Evolutionary conservation across 305 asterid genomes (phyloP).

Genomic region (Solanum hybrid): DNA sequence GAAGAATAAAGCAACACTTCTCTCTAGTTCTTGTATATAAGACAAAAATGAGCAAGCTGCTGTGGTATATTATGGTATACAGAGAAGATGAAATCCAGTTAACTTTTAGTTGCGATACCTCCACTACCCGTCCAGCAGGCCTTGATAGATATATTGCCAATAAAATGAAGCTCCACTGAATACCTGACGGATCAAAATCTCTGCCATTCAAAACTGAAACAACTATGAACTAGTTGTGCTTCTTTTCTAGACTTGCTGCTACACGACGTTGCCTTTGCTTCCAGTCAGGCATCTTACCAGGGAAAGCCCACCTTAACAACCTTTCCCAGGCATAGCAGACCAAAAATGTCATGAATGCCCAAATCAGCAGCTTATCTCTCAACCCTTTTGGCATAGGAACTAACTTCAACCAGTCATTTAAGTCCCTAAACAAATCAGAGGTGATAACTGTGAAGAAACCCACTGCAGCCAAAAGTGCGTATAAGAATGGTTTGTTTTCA

Average conservation of each 20-base stretch:
- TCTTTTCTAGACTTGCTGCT: constrained; percentile 49
- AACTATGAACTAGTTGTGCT: constrained; percentile 21
- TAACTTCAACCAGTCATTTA: constrained; percentile 77
- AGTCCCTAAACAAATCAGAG: constrained; percentile 71
- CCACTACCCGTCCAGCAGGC: background rate
- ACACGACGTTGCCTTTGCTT: constrained; percentile 59
- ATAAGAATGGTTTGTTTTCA: constrained; percentile 63
- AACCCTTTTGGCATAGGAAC: constrained; percentile 72
- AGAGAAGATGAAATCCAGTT: background rate
- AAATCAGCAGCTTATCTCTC: constrained; percentile 75
- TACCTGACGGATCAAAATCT: background rate
- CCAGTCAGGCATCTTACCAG: constrained; percentile 95
- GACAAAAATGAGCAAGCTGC: background rate
- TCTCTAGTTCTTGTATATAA: background rate
- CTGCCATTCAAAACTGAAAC: background rate
- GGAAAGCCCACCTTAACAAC: constrained; percentile 83
- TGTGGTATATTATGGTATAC: background rate
- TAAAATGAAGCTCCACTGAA: background rate
- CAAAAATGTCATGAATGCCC: constrained; percentile 61
- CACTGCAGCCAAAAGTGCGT: constrained; percentile 65
- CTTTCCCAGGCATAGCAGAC: constrained; percentile 85
- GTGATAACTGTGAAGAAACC: constrained; percentile 74
- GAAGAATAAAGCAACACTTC: background rate
- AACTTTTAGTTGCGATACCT: background rate
- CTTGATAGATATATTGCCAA: background rate